Evolutionary conservation across 2,329 filamentous ascomycete species (phyloP), one percentile per base, ranked within the genome.

Genomic region (Talaromyces sp.): DNA sequence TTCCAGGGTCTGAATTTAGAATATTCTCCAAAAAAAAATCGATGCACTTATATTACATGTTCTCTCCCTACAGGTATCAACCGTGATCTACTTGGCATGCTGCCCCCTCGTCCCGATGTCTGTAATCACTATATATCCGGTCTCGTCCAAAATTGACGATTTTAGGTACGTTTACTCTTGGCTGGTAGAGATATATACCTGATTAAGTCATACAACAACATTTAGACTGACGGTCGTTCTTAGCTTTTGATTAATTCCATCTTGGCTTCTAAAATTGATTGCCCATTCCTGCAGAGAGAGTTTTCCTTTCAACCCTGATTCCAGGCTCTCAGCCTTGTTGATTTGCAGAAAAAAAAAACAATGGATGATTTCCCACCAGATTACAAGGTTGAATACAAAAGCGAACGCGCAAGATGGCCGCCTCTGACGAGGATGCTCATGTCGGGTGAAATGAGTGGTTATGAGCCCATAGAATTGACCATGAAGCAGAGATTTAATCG

Each of bases 391-490:
- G 19, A 51, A 17, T 52, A 19, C 55, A 50, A 60, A 37, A 58
- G 63, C 61, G 89, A 93, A 76, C 80, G 89, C 69, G 84, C 88
- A 70, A 83, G 89, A 87, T 91, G 88, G 85, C 89, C 89, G 61
- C 89, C 89, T 15, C 80, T 94, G 57, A 90, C 88, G 61, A 84
- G 89, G 63, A 90, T 93, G 87, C 77, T 94, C 70, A 82, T 92
- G 71, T 91, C 89, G 57, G 89, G 89, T 52, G 88, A 91, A 77
- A 88, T 92, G 83, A 89, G 85, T 56, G 85, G 86, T 67, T 87
- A 91, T 70, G 82, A 79, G 67, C 85, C 88, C 64, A 85, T 85
- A 69, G 81, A 86, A 58, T 77, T 93, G 65, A 84, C 84, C 22
- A 73, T 83, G 62, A 82, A 83, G 68, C 88, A 93, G 72, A 88